These are phyloP conservation scores for Pythium brachiatum DNA, from an alignment of 352 stramenopile genomes.

Conservation along the genomic window DNA sequence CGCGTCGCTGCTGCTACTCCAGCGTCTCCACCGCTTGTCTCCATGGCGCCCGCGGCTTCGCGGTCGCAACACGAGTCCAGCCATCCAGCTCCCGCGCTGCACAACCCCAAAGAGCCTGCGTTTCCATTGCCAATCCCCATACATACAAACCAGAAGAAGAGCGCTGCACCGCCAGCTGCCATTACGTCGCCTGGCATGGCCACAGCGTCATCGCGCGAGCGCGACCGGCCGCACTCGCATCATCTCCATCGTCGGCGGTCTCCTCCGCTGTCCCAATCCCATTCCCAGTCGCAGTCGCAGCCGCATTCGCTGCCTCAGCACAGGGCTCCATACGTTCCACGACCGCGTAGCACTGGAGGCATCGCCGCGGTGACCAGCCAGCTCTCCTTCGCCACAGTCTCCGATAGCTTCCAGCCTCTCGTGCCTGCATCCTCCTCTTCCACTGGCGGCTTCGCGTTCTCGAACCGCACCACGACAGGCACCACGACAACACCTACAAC, in stretches of 20 bases:
- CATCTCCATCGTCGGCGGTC: background rate
- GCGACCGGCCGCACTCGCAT: background rate
- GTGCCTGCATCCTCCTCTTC: background rate
- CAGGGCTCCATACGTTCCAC: background rate
- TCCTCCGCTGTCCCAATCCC: background rate
- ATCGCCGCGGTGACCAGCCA: conserved; percentile 6
- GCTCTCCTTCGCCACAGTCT: conserved; percentile 2
- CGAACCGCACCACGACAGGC: conserved; percentile 13
- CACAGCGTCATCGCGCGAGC: background rate
- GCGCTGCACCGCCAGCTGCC: background rate
- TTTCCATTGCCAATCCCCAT: background rate
- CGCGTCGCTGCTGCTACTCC: background rate
- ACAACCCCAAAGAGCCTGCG: background rate
- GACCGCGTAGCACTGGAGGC: background rate
- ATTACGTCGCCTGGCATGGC: background rate
- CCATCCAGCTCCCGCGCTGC: background rate
- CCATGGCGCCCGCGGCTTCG: conserved; percentile 1
- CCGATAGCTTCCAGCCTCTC: background rate
- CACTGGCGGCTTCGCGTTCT: background rate
- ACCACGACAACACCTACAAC: background rate
- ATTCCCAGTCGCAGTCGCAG: background rate
- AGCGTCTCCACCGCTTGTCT: background rate
- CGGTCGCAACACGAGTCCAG: background rate
- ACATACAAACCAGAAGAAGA: background rate
- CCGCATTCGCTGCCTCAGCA: background rate